These are phyloP conservation scores for Glycine soja DNA, from an alignment of 306 rosid genomes.

Conservation along the genomic window DNA sequence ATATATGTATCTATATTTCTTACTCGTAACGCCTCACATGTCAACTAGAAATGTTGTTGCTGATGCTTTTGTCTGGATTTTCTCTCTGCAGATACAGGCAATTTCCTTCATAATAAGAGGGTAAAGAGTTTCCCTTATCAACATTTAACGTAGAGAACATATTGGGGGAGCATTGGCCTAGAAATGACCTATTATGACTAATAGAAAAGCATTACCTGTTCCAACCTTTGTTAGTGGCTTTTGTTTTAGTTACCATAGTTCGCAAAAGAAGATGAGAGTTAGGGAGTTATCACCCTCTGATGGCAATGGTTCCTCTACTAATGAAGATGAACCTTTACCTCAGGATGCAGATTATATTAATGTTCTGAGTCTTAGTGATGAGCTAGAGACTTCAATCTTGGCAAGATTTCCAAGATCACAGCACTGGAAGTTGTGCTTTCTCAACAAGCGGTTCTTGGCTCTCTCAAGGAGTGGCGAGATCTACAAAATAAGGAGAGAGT, in stretches of 20 bases:
- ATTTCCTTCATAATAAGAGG: slow-evolving; percentile 3
- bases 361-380: slow-evolving; percentile 64
- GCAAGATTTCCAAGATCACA: slow-evolving; percentile 78
- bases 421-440: slow-evolving; percentile 62
- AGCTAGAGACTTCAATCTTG: slow-evolving; percentile 71
- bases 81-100: slow-evolving; percentile 35
- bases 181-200: slow-evolving; percentile 33
- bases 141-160: not conserved
- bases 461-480: slow-evolving; percentile 70
- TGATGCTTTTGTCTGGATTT: slow-evolving; percentile 31
- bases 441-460: slow-evolving; percentile 64
- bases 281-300: slow-evolving; percentile 42
- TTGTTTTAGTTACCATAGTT: not conserved
- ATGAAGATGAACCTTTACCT: slow-evolving; percentile 53
- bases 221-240: slow-evolving; percentile 17
- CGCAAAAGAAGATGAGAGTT: slow-evolving; percentile 24
- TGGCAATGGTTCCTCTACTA: slow-evolving; percentile 54
- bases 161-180: slow-evolving; percentile 11
- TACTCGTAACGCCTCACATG: not conserved
- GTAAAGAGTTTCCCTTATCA: slow-evolving; percentile 35
- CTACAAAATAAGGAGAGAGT: slow-evolving; percentile 62
- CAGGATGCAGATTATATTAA: slow-evolving; percentile 87
- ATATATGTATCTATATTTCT: not conserved
- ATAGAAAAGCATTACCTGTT: slow-evolving; percentile 32
- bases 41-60: slow-evolving; percentile 33